Evolutionary conservation across 2,329 filamentous ascomycete species (phyloP).

Genomic region (Paecilomyces fulvus): DNA sequence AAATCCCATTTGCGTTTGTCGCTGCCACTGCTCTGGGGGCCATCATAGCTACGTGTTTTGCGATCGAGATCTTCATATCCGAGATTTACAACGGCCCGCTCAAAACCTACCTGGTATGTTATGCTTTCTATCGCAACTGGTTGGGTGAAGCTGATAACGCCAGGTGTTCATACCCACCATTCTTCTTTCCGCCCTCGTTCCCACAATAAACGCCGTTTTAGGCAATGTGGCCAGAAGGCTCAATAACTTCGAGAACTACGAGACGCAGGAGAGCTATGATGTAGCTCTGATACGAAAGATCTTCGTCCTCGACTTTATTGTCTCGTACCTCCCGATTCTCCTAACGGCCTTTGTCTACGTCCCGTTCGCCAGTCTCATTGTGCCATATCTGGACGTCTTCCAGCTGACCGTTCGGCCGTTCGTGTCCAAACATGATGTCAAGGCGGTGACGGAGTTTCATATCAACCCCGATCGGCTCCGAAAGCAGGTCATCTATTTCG

Average conservation of each 20-base stretch:
- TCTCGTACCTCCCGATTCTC: slow-evolving; percentile 82
- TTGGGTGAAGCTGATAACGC: slow-evolving; percentile 1
- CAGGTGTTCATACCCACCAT: slow-evolving; percentile 84
- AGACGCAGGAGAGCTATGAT: slow-evolving; percentile 75
- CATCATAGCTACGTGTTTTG: slow-evolving; percentile 85
- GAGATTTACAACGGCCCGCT: slow-evolving; percentile 89
- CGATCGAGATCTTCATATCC: slow-evolving; percentile 92
- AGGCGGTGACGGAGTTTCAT: slow-evolving; percentile 56
- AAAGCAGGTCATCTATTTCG: slow-evolving; percentile 94
- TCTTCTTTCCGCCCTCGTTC: slow-evolving; percentile 71
- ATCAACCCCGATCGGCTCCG: slow-evolving; percentile 78
- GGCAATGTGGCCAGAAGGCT: slow-evolving; percentile 69
- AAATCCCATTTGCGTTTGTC: slow-evolving; percentile 77
- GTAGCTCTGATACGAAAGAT: slow-evolving; percentile 83
- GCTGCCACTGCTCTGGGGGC: slow-evolving; percentile 67
- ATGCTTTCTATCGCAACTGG: slow-evolving; percentile 1
- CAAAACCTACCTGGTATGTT: slow-evolving; percentile 69
- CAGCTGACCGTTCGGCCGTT: slow-evolving; percentile 66
- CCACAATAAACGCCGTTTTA: slow-evolving; percentile 72
- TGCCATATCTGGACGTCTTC: slow-evolving; percentile 86
- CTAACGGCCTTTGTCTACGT: slow-evolving; percentile 93
- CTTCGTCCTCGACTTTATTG: slow-evolving; percentile 97
- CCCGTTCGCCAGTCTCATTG: slow-evolving; percentile 76
- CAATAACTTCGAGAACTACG: slow-evolving; percentile 85
- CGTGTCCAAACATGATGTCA: slow-evolving; percentile 64